Evolutionary conservation across 495 filamentous ascomycete genomes (phyloP).

Genomic region (Penicillium simplicissimum): DNA sequence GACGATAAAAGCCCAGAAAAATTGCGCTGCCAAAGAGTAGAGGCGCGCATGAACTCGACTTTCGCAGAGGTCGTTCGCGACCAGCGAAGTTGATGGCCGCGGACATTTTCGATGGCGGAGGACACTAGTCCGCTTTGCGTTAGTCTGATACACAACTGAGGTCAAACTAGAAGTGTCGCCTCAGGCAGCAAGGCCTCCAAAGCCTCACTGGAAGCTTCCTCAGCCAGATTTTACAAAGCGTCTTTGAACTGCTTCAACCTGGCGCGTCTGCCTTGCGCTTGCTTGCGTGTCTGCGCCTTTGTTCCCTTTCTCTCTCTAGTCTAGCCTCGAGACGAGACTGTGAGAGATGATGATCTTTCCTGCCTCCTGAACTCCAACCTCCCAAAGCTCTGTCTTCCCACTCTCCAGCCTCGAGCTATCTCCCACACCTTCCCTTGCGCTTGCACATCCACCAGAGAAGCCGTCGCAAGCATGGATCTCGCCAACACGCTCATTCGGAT

Average conservation of each 20-base stretch:
- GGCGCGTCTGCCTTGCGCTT: slow-evolving; percentile 11
- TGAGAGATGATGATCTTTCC: slow-evolving; percentile 14
- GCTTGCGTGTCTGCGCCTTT: not conserved
- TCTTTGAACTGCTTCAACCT: not conserved
- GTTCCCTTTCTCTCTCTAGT: not conserved
- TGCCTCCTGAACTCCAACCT: slow-evolving; percentile 13
- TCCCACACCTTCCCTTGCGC: not conserved
- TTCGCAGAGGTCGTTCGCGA: not conserved
- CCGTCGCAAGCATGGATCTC: slow-evolving; percentile 65
- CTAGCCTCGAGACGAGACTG: not conserved
- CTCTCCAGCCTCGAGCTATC: slow-evolving; percentile 2
- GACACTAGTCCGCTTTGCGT: slow-evolving; percentile 8
- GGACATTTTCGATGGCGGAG: slow-evolving; percentile 9
- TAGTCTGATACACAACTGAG: not conserved
- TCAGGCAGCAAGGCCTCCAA: slow-evolving; percentile 10
- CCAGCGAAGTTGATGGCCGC: slow-evolving; percentile 4
- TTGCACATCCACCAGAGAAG: not conserved
- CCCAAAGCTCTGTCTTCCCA: slow-evolving; percentile 21
- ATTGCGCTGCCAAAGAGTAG: slow-evolving; percentile 16
- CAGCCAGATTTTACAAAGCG: not conserved
- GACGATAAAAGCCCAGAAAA: slow-evolving; percentile 10
- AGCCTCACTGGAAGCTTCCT: not conserved
- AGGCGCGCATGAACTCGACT: slow-evolving; percentile 29
- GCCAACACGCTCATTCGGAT: slow-evolving; percentile 86
- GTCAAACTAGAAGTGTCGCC: slow-evolving; percentile 1